Evolutionary conservation across 768 basidiomycete genomes (phyloP), one percentile per base, ranked within the genome.

Genomic region (Amanita rimosa): DNA sequence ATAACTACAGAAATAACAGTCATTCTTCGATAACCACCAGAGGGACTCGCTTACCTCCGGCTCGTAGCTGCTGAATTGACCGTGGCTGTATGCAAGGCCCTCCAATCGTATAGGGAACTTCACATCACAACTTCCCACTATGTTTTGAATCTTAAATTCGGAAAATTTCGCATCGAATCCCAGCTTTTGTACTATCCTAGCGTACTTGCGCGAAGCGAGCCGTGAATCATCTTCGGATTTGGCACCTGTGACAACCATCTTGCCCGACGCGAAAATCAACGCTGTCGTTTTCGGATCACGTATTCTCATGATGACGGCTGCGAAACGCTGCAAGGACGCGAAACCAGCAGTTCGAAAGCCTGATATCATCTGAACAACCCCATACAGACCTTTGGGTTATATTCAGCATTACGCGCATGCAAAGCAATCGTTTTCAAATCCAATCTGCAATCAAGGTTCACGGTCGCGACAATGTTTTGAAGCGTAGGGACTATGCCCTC

Each of bases 261-360:
- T 99, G 62, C 96, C 96, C 50, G 92, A 95, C 29, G 96, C 96
- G 67, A 99, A 99, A 67, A 99, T 98, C 57, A 99, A 81, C 19
- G 95, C 96, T 45, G 96, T 99, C 52, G 96, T 99, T 76, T 99
- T 99, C 44, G 96, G 96, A 59, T 98, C 96, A 57, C 96, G 93
- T 62, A 99, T 98, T 67, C 96, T 91, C 96, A 99, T 99, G 71
- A 99, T 98, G 57, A 98, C 96, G 52, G 96, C 96, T 58, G 95
- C 96, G 74, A 99, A 99, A 85, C 96, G 96, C 96, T 99, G 72
- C 49, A 70, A 61, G 64, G 55, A 68, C 60, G 69, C 65, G 67
- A 71, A 67, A 74, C 72, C 68, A 73, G 70, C 70, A 78, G 78
- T 75, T 78, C 74, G 76, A 72, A 69, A 73, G 67, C 60, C 69